Base-by-base conservation (phyloP, 2,329 filamentous ascomycete genomes). In the Penicillium sp. region DNA sequence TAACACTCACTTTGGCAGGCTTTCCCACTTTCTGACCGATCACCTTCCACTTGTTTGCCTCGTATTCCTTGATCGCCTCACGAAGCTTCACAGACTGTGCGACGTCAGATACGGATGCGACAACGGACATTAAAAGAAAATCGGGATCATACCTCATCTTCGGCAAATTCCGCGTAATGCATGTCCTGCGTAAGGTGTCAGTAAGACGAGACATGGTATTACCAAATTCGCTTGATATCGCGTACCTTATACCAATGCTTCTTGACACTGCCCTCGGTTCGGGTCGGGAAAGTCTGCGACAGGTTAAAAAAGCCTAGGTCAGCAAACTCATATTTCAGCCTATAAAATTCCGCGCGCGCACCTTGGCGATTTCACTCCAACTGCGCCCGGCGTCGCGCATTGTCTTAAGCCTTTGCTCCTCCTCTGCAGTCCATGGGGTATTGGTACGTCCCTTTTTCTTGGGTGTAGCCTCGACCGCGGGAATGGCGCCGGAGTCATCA, bases 361-460 rank as follows among this genome's bases (percentile, higher is more conserved):
- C 92, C 87, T 97, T 97, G 65, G 93, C 94, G 70, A 99, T 99
- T 69, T 97, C 94, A 46, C 91, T 95, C 94, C 94, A 99, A 69
- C 90, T 96, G 66, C 89, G 92, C 11, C 93, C 92, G 1, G 88
- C 85, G 74, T 97, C 94, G 67, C 94, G 84, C 91, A 99, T 95
- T 63, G 88, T 86, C 80, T 97, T 97, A 65, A 99, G 79, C 43
- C 91, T 82, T 71, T 93, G 85, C 75, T 99, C 94, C 74, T 99
- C 94, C 33, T 89, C 89, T 2, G 93, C 90, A 2, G 92, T 97
- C 94, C 94, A 99, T 0, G 94, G 94, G 3, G 94, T 99, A 72
- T 99, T 99, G n/a, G 94, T 97, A 58, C 94, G 84, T 67, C 91
- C 94, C 79, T 97, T 97, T 80, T 97, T 99, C 45, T 76, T 75